Percentiles rank a stretch among this genome's conserved stretches.
Conservation (phyloP, 495 filamentous ascomycete genomes). For the Penicillium mononematosum region DNA sequence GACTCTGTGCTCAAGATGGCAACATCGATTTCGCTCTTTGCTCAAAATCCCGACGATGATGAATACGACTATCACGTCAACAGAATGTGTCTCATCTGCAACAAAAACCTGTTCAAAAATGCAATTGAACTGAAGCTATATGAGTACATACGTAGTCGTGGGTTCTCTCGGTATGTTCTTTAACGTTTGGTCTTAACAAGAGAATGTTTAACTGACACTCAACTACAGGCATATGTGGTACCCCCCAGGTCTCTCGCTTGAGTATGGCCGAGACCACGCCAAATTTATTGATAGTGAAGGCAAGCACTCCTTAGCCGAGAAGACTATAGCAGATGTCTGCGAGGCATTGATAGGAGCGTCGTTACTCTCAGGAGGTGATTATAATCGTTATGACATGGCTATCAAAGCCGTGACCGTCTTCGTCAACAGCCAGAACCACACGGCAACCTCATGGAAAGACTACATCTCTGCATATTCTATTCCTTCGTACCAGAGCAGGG, state of each 20-base stretch:
- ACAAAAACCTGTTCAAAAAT: constrained; percentile 79
- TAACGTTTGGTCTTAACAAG: background rate
- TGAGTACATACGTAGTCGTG: constrained; percentile 76
- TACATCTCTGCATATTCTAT: constrained; percentile 69
- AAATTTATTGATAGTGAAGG: constrained; percentile 52
- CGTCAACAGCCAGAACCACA: constrained; percentile 66
- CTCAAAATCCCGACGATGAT: constrained; percentile 69
- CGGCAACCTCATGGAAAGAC: constrained; percentile 63
- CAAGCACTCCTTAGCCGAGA: constrained; percentile 74
- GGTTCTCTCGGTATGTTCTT: constrained; percentile 66
- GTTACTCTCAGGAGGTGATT: constrained; percentile 59
- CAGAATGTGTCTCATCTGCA: constrained; percentile 90
- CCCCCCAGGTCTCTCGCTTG: constrained; percentile 67
- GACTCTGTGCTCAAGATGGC: constrained; percentile 96
- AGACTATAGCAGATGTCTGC: constrained; percentile 95
- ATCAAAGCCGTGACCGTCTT: constrained; percentile 78
- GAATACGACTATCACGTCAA: constrained; percentile 89
- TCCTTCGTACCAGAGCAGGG: constrained; percentile 68
- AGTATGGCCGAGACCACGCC: constrained; percentile 58
- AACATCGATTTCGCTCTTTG: constrained; percentile 82
- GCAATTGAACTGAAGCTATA: constrained; percentile 64
- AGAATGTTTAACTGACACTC: constrained; percentile 6
- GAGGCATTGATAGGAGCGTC: constrained; percentile 93
- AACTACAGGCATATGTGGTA: constrained; percentile 62
- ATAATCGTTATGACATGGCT: constrained; percentile 70